Conservation (phyloP, 306 rosid genomes). For the Quercus dentata region DNA sequence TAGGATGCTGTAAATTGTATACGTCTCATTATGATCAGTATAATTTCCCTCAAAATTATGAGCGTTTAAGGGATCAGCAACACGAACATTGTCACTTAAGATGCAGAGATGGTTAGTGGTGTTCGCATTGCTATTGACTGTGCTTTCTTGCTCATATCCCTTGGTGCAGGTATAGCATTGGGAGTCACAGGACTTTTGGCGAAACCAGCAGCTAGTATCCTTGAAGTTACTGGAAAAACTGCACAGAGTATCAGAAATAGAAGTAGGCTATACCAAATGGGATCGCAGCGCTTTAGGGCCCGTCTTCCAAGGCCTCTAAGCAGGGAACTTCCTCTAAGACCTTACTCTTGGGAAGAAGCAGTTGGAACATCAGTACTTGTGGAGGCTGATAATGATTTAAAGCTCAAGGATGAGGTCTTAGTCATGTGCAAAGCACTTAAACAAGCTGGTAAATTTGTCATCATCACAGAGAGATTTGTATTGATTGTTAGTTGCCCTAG, state of each 20-base stretch:
- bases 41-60: neutral
- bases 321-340: slow-evolving; percentile 60
- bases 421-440: slow-evolving; percentile 76
- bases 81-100: neutral
- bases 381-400: slow-evolving; percentile 60
- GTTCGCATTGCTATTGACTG: slow-evolving; percentile 8
- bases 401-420: slow-evolving; percentile 69
- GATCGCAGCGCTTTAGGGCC: slow-evolving; percentile 56
- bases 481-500: slow-evolving; percentile 57
- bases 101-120: neutral
- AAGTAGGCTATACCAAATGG: slow-evolving; percentile 66
- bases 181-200: slow-evolving; percentile 93
- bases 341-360: slow-evolving; percentile 95
- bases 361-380: slow-evolving; percentile 68
- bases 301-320: slow-evolving; percentile 79
- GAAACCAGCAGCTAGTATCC: slow-evolving; percentile 96
- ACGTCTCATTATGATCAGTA: neutral
- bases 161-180: slow-evolving; percentile 76
- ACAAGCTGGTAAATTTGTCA: slow-evolving; percentile 74
- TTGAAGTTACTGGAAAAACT: slow-evolving; percentile 93
- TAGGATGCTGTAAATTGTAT: slow-evolving; percentile 11
- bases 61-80: slow-evolving; percentile 3
- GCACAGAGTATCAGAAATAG: slow-evolving; percentile 90
- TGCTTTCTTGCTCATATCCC: slow-evolving; percentile 16
- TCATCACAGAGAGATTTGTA: slow-evolving; percentile 61